Evolutionary conservation across 495 filamentous ascomycete genomes (phyloP).

Genomic region (Penicillium angulare): DNA sequence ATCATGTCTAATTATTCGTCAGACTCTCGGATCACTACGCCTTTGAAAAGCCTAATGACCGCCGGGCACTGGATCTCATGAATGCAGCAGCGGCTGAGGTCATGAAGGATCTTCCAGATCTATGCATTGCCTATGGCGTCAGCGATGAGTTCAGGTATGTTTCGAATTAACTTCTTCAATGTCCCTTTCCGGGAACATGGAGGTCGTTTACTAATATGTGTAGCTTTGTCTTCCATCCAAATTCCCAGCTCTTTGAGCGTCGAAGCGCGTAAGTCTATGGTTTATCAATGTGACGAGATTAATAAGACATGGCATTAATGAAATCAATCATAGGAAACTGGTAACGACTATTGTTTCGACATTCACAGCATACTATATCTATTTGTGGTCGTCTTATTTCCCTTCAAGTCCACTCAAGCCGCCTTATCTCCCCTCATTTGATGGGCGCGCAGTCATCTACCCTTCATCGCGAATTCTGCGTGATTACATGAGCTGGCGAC

Average conservation of each 20-base stretch:
- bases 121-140: constrained; percentile 84
- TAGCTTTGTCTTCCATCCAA: constrained; percentile 89
- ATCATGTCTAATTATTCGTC: neutral
- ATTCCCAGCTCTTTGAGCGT: constrained; percentile 78
- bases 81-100: constrained; percentile 84
- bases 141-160: constrained; percentile 88
- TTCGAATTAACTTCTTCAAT: no score
- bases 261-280: constrained; percentile 66
- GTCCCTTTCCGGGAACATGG: no score
- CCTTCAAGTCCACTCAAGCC: constrained; percentile 61
- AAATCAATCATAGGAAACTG: constrained; percentile 71
- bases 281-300: neutral
- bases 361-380: constrained; percentile 88
- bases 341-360: constrained; percentile 86
- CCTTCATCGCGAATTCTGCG: constrained; percentile 73
- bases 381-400: constrained; percentile 78
- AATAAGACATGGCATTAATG: neutral
- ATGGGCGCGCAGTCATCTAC: constrained; percentile 87
- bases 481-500: constrained; percentile 96
- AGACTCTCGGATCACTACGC: constrained; percentile 78
- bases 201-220: neutral
- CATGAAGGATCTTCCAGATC: constrained; percentile 79
- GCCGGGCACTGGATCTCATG: constrained; percentile 85
- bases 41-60: constrained; percentile 91
- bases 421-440: constrained; percentile 77